Conservation (phyloP, 139 green algal species). For the Picochlorum sp. region DNA sequence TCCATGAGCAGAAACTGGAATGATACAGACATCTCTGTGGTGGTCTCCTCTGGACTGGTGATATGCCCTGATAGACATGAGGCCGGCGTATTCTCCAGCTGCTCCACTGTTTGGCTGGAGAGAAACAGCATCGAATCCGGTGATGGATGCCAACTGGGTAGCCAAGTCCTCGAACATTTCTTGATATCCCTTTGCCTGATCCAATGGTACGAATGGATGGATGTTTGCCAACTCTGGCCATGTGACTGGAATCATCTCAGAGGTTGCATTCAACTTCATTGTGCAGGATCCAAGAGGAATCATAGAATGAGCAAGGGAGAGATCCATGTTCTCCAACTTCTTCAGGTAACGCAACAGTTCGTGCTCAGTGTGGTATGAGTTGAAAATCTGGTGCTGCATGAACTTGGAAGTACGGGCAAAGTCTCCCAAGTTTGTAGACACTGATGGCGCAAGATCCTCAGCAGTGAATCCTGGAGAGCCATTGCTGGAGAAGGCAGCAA, state of each 20-base stretch:
- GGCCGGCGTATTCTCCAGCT: constrained; percentile 93
- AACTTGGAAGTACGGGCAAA: constrained; percentile 56
- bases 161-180: constrained; percentile 95
- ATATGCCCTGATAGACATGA: constrained; percentile 97
- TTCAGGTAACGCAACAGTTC: constrained; percentile 95
- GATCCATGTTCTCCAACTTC: constrained; percentile 92
- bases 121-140: constrained; percentile 93
- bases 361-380: constrained; percentile 88
- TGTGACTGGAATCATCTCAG: constrained; percentile 95
- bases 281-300: constrained; percentile 97
- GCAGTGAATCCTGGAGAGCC: constrained; percentile 60
- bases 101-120: constrained; percentile 97
- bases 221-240: constrained; percentile 95
- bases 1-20: constrained; percentile 93
- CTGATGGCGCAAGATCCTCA: constrained; percentile 47
- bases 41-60: constrained; percentile 75
- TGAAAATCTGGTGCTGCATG: constrained; percentile 84
- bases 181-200: constrained; percentile 83
- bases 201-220: constrained; percentile 86
- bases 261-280: constrained; percentile 99
- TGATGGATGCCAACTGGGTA: constrained; percentile 89
- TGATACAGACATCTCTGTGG: constrained; percentile 97
- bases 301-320: constrained; percentile 94
- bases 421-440: constrained; percentile 11
- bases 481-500: constrained; percentile 60